A percentile compares a stretch with the other conserved stretches of the same genome.
phyloP scores from a whole-genome alignment of 1,284 basidiomycete genomes.

The Cystobasidium slooffiae region DNA sequence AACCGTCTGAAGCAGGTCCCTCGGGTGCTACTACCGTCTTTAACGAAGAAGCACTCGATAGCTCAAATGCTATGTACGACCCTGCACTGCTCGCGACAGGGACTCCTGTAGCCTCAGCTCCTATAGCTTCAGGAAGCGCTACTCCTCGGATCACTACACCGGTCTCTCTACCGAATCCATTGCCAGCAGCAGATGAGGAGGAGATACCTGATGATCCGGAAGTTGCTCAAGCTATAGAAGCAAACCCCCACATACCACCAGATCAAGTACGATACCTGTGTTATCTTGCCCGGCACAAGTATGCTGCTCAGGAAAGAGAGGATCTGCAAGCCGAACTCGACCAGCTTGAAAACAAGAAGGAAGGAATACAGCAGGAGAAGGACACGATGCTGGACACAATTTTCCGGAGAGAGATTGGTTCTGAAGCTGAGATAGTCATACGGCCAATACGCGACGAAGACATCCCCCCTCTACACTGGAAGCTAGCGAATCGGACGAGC shows the following conservation, averaged over 20 bases:
- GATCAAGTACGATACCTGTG: slow-evolving; percentile 65
- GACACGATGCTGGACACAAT: slow-evolving; percentile 65
- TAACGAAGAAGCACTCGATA: slow-evolving; percentile 27
- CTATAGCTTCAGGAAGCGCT: slow-evolving; percentile 39
- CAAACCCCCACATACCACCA: slow-evolving; percentile 41
- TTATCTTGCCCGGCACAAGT: slow-evolving; percentile 73
- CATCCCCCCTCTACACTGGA: background rate
- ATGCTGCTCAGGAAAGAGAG: slow-evolving; percentile 67
- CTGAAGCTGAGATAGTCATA: slow-evolving; percentile 32
- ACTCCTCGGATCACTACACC: slow-evolving; percentile 21
- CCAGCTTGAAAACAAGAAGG: slow-evolving; percentile 63
- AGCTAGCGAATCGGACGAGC: slow-evolving; percentile 21
- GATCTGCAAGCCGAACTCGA: slow-evolving; percentile 68
- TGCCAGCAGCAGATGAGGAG: slow-evolving; percentile 14
- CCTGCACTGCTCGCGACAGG: slow-evolving; percentile 18
- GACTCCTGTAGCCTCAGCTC: slow-evolving; percentile 12
- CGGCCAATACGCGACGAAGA: background rate
- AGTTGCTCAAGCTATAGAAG: slow-evolving; percentile 61
- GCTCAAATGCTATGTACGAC: slow-evolving; percentile 37
- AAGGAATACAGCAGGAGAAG: slow-evolving; percentile 63
- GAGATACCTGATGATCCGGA: slow-evolving; percentile 62
- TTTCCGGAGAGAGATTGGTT: slow-evolving; percentile 52
- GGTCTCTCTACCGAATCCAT: slow-evolving; percentile 9
- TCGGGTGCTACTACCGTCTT: background rate
- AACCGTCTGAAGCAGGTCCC: slow-evolving; percentile 23